phyloP scores from a whole-genome alignment of 2,329 filamentous ascomycete genomes.

The Botrytis paeoniae region DNA sequence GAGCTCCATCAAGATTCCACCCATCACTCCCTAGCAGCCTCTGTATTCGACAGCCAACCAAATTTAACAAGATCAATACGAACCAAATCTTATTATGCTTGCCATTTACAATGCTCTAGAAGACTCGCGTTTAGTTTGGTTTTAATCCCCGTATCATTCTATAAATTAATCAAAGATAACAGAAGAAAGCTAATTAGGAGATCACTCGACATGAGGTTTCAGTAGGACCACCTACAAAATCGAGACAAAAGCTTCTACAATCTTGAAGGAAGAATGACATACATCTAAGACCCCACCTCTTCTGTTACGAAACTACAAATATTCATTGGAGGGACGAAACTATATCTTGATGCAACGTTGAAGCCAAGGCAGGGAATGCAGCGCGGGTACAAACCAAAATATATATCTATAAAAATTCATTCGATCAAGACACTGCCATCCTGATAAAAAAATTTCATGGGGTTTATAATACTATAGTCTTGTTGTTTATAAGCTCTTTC shows the following conservation, averaged over 20 bases:
- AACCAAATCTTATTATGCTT: neutral
- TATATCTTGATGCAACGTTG: neutral
- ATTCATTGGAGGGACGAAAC: too few species aligned
- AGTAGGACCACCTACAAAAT: neutral
- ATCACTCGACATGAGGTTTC: neutral
- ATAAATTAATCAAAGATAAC: neutral
- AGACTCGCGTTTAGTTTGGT: accelerated
- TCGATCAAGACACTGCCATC: neutral
- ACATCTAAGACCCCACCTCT: neutral
- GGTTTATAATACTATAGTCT: neutral
- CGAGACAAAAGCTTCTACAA: neutral
- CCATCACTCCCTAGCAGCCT: neutral
- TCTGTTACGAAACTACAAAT: neutral
- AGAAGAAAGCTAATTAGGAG: neutral
- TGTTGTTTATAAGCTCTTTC: neutral
- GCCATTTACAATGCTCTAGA: neutral
- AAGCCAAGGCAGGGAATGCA: too few species aligned
- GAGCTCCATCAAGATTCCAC: neutral
- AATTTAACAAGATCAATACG: neutral
- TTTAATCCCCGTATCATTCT: too few species aligned
- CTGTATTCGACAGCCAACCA: neutral
- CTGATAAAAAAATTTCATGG: accelerated
- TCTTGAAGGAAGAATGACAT: neutral
- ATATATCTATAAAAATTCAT: too few species aligned
- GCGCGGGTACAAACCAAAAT: neutral